These are phyloP conservation scores for Monocercomonoides exilis DNA, from an alignment of 78 protist species.

Conservation along the genomic window DNA sequence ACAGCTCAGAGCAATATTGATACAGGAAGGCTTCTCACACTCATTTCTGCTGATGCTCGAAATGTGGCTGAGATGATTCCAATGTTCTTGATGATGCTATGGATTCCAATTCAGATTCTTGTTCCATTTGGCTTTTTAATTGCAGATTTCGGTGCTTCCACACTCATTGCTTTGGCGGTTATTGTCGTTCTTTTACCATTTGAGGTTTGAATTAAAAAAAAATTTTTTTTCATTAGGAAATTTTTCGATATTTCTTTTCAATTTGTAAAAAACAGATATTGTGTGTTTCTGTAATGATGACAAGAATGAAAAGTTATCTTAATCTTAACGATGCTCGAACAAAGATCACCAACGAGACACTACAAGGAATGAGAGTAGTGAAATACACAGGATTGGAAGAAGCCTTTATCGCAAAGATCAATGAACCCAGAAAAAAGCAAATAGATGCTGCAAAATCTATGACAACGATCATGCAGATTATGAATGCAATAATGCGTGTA, in stretches of 20 bases:
- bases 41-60: neutral
- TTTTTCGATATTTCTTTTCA: no score
- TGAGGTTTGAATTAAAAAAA: no score
- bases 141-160: neutral
- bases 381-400: neutral
- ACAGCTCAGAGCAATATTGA: neutral
- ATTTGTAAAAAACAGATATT: no score
- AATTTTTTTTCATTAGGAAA: no score
- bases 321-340: neutral
- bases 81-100: neutral
- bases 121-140: neutral
- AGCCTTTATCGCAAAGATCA: neutral
- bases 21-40: neutral
- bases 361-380: constrained; percentile 10
- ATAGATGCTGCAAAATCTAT: neutral
- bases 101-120: neutral
- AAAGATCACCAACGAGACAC: constrained; percentile 14
- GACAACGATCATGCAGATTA: neutral
- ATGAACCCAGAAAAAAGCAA: neutral
- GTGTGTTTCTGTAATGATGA: neutral
- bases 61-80: neutral
- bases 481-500: neutral
- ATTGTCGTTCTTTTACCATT: no score
- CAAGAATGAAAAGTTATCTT: neutral
- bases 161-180: no score